Evolutionary conservation across 1,284 basidiomycete genomes (phyloP).

Genomic region (Peniophora sp.): DNA sequence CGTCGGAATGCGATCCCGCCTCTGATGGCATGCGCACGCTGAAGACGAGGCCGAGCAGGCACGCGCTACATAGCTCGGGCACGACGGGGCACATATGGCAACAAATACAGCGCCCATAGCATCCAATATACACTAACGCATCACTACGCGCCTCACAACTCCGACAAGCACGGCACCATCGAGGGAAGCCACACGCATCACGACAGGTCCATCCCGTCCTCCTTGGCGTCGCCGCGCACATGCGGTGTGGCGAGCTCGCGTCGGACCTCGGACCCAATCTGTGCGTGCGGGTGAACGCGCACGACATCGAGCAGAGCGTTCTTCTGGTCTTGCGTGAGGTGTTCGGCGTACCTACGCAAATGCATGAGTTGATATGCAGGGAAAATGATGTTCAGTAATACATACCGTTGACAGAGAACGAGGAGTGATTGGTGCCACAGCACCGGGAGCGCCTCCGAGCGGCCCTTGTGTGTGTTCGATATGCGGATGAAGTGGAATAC

Average conservation of each 20-base stretch:
- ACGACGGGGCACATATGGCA: too few relatives aligned
- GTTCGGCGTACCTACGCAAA: slow-evolving; percentile 83
- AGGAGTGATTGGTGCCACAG: slow-evolving; percentile 98
- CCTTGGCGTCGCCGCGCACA: slow-evolving; percentile 58
- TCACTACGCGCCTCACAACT: too few relatives aligned
- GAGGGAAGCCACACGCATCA: too few relatives aligned
- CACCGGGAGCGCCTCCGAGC: slow-evolving; percentile 80
- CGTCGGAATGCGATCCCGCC: too few relatives aligned
- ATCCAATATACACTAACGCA: too few relatives aligned
- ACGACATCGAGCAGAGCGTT: slow-evolving; percentile 94
- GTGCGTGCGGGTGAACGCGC: slow-evolving; percentile 79
- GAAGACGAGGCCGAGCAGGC: too few relatives aligned
- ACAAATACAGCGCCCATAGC: too few relatives aligned
- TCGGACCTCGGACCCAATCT: slow-evolving; percentile 87
- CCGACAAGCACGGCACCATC: too few relatives aligned
- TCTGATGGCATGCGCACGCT: too few relatives aligned
- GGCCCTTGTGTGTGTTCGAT: slow-evolving; percentile 81
- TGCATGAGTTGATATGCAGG: background rate
- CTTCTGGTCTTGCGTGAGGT: slow-evolving; percentile 96
- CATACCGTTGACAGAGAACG: slow-evolving; percentile 87
- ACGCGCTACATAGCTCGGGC: too few relatives aligned
- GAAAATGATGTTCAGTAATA: slow-evolving; percentile 6
- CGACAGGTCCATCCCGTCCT: slow-evolving; percentile 50
- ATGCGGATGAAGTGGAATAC: slow-evolving; percentile 98
- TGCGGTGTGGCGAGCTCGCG: slow-evolving; percentile 78